Evolutionary conservation across 1,284 basidiomycete genomes (phyloP).

Genomic region (Coniferiporia sulphurascens): DNA sequence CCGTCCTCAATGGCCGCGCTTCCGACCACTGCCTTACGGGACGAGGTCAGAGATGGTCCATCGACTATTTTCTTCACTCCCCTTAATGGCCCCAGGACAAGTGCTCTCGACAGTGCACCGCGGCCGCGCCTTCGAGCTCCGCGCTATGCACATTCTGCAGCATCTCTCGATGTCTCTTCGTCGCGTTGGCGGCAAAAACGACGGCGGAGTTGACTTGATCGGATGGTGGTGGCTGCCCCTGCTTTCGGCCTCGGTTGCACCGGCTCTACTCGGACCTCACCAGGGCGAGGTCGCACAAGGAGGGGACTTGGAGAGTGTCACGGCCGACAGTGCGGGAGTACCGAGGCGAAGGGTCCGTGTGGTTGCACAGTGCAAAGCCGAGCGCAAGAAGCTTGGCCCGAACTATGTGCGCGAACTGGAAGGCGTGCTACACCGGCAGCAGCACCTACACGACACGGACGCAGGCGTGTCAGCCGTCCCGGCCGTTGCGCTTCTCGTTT

Average conservation of each 20-base stretch:
- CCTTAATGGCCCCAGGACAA: not conserved
- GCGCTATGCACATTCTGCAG: constrained; percentile 58
- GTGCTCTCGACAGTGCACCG: constrained; percentile 38
- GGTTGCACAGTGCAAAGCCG: constrained; percentile 89
- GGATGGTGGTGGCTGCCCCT: constrained; percentile 89
- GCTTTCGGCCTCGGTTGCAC: constrained; percentile 1
- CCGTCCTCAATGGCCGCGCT: too few species aligned
- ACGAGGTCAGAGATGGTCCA: not conserved
- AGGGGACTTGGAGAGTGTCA: not conserved
- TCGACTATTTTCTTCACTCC: not conserved
- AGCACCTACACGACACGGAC: constrained; percentile 20
- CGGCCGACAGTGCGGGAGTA: not conserved
- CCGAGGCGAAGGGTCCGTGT: constrained; percentile 56
- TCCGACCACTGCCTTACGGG: too few species aligned
- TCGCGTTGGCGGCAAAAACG: constrained; percentile 74
- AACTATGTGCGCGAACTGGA: constrained; percentile 84
- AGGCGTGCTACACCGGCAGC: constrained; percentile 63
- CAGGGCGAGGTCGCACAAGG: not conserved
- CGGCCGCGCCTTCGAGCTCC: constrained; percentile 74
- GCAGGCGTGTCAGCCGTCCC: constrained; percentile 26
- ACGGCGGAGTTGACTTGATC: constrained; percentile 84
- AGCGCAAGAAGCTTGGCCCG: constrained; percentile 73
- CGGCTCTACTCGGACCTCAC: not conserved
- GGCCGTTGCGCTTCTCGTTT: constrained; percentile 68
- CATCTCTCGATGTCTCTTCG: constrained; percentile 74